These are phyloP conservation scores for Nitzschia sp. DNA, from an alignment of 108 stramenopile genomes.

Conservation along the genomic window DNA sequence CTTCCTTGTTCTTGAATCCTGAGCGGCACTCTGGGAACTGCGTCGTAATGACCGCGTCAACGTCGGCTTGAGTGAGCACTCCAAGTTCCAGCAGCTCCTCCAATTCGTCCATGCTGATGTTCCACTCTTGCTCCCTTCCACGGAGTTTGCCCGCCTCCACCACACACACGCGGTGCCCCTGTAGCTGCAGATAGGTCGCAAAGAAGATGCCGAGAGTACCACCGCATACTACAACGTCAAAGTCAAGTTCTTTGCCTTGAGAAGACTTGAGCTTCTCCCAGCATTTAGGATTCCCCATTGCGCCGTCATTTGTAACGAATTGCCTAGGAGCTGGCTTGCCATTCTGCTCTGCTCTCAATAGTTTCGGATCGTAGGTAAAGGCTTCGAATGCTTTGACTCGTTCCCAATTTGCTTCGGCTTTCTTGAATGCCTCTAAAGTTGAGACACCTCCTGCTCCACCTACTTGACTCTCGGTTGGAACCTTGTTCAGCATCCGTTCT, in stretches of 20 bases:
- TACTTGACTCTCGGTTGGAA: slow-evolving; percentile 32
- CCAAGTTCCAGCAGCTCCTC: slow-evolving; percentile 75
- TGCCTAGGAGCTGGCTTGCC: slow-evolving; percentile 41
- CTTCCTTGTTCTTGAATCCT: slow-evolving; percentile 78
- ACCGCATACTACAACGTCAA: slow-evolving; percentile 88
- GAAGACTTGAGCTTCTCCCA: slow-evolving; percentile 68
- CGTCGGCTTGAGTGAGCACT: slow-evolving; percentile 76
- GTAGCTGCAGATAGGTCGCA: slow-evolving; percentile 77
- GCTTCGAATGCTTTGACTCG: slow-evolving; percentile 56
- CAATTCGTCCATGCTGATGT: slow-evolving; percentile 88
- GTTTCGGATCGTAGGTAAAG: slow-evolving; percentile 56
- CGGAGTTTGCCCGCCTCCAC: slow-evolving; percentile 81
- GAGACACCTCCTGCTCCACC: slow-evolving; percentile 78
- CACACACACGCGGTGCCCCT: slow-evolving; percentile 75
- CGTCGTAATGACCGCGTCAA: slow-evolving; percentile 73
- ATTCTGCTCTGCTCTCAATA: slow-evolving; percentile 34
- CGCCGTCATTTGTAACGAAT: slow-evolving; percentile 76
- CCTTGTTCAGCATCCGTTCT: slow-evolving; percentile 34
- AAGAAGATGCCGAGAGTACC: slow-evolving; percentile 93
- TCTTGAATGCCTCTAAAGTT: slow-evolving; percentile 66
- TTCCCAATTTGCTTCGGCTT: slow-evolving; percentile 75
- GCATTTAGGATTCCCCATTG: slow-evolving; percentile 58
- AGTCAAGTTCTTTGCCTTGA: slow-evolving; percentile 53
- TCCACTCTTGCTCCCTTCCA: slow-evolving; percentile 95
- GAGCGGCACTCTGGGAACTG: slow-evolving; percentile 80